phyloP scores from a whole-genome alignment of 768 basidiomycete species.

The Trametes sanguinea region DNA sequence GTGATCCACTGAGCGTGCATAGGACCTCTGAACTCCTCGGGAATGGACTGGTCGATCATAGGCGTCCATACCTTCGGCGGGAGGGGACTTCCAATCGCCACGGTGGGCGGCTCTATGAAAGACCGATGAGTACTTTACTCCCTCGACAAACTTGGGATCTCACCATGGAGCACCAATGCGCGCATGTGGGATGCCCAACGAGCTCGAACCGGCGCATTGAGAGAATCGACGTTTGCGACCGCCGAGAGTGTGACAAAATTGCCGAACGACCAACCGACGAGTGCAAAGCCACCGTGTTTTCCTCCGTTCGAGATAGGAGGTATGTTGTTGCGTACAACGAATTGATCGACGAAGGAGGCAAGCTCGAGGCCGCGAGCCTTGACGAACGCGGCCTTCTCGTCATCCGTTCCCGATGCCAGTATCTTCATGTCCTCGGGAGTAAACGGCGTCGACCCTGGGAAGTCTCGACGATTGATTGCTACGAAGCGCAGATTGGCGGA shows the following conservation, averaged over 20 bases:
- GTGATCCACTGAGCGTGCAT: not conserved
- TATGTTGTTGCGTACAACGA: slow-evolving; percentile 1
- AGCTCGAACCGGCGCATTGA: not conserved
- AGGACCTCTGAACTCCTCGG: not conserved
- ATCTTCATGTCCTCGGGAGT: slow-evolving; percentile 14
- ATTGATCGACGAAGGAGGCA: slow-evolving; percentile 6
- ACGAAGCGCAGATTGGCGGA: slow-evolving; percentile 21
- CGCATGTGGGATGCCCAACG: not conserved
- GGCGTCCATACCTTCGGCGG: slow-evolving; percentile 5
- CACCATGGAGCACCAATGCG: slow-evolving; percentile 6
- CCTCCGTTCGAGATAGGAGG: slow-evolving; percentile 5
- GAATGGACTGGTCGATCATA: not conserved
- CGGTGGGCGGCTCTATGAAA: not conserved
- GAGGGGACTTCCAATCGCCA: not conserved
- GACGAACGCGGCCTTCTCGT: slow-evolving; percentile 32
- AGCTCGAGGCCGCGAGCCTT: slow-evolving; percentile 30
- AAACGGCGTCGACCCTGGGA: slow-evolving; percentile 29
- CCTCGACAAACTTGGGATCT: not conserved
- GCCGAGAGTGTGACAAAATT: not conserved
- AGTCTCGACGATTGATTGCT: slow-evolving; percentile 28
- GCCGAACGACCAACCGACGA: slow-evolving; percentile 16
- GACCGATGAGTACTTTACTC: not conserved
- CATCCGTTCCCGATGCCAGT: slow-evolving; percentile 7
- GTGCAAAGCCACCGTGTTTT: slow-evolving; percentile 2
- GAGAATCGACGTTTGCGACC: slow-evolving; percentile 4